A percentile compares a stretch with the other conserved stretches of the same genome.
Conservation (phyloP, 2,329 filamentous ascomycete species). For the Emmonsia crescens region DNA sequence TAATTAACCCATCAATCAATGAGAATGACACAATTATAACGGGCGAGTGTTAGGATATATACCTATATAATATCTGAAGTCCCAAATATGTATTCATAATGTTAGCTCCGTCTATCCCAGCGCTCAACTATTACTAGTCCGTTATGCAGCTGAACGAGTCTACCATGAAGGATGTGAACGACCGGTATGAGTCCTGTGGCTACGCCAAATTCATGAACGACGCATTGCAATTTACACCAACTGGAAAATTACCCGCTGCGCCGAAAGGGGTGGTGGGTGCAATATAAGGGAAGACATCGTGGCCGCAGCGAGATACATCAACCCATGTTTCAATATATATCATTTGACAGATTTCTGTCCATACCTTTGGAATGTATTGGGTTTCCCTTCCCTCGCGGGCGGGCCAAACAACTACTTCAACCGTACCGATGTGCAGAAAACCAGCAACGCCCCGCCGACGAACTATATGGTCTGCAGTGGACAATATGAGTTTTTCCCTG, state of each 20-base stretch:
- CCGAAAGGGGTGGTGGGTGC: constrained; percentile 39
- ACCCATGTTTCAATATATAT: constrained; percentile 74
- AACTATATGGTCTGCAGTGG: constrained; percentile 48
- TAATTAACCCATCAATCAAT: constrained; percentile 62
- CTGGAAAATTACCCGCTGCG: constrained; percentile 47
- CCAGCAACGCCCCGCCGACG: constrained; percentile 51
- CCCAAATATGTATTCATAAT: not conserved
- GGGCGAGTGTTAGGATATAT: not conserved
- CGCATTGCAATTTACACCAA: constrained; percentile 56
- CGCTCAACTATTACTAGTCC: constrained; percentile 31
- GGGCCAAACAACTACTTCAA: constrained; percentile 59
- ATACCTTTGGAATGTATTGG: constrained; percentile 55
- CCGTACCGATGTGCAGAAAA: constrained; percentile 56
- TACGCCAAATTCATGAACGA: constrained; percentile 36
- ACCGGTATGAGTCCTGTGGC: constrained; percentile 34
- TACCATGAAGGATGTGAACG: constrained; percentile 31
- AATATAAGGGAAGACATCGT: constrained; percentile 48
- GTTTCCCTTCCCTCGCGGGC: constrained; percentile 56
- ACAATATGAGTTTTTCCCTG: constrained; percentile 33
- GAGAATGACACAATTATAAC: not conserved
- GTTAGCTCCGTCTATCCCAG: constrained; percentile 29
- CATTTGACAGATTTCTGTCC: constrained; percentile 63
- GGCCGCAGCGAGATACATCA: constrained; percentile 44
- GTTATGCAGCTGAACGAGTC: constrained; percentile 36
- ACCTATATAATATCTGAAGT: not conserved